Evolutionary conservation across 139 green algal genomes (phyloP).

Genomic region (Micromonas pusilla): DNA sequence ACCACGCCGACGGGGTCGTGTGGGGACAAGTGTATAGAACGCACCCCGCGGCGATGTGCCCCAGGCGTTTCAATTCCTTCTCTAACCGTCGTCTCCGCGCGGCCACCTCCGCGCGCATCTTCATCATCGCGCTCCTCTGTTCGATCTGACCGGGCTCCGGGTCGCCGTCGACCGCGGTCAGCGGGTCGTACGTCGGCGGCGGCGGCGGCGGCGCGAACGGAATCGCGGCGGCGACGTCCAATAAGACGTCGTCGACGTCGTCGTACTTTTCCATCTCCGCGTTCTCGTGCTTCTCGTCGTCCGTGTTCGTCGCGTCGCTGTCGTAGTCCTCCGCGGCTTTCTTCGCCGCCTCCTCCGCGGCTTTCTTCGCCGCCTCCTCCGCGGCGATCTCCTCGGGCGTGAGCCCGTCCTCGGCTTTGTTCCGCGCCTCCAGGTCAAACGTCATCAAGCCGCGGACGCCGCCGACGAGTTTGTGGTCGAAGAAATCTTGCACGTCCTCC

Average conservation of each 20-base stretch:
- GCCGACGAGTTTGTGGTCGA: background rate
- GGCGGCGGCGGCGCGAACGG: background rate
- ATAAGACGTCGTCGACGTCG: background rate
- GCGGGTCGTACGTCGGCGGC: background rate
- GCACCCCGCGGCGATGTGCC: background rate
- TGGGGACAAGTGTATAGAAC: too few species aligned
- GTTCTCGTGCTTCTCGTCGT: background rate
- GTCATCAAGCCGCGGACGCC: background rate
- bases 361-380: too few species aligned
- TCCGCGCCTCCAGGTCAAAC: too few species aligned
- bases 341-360: too few species aligned
- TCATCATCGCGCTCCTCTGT: too few species aligned
- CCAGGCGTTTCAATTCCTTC: background rate
- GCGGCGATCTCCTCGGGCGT: too few species aligned
- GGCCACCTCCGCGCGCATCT: background rate
- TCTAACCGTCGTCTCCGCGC: background rate
- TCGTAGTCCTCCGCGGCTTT: background rate
- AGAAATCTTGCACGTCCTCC: background rate
- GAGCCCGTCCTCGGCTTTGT: too few species aligned
- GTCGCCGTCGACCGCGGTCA: background rate
- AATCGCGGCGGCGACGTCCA: background rate
- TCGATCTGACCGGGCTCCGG: too few species aligned
- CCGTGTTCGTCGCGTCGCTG: background rate
- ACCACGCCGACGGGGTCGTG: too few species aligned
- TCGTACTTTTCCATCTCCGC: conserved; percentile 11